Base-by-base conservation (phyloP, 257 asterid genomes). In the Mitragyna speciosa region DNA sequence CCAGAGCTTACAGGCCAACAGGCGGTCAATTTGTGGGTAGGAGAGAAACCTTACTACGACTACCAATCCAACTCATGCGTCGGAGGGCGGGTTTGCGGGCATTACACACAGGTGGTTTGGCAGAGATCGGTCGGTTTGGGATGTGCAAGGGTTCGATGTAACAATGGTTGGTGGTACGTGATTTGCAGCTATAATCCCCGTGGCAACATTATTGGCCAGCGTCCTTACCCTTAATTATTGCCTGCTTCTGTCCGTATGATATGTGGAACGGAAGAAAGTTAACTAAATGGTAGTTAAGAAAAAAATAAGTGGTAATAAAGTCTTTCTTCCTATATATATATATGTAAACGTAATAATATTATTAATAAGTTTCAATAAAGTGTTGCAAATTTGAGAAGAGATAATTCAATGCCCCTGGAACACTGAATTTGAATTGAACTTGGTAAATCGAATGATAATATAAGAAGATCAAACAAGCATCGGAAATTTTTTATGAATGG, bases 11-110 rank as follows among this genome's bases (percentile, higher is more conserved):
- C 87, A 0, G 91, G 84, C 2, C 26, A n/a, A 1, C 76, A 68
- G 0, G 93, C 91, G 0, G 87, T 89, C 51, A 51, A 43, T 6
- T 15, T 81, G 79, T 90, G 92, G 91, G 92, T 85, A 12, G 52
- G 11, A 0, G 91, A 90, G 80, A 82, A 52, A 82, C 22, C 28
- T 1, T 63, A 70, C 59, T 90, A 88, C 15, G 2, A 85, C 22
- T 31, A 77, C 11, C 33, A 17, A 8, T 78, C 87, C 17, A 90
- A 88, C 51, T 20, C 86, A 0, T 87, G 92, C 43, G 41, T 36
- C 41, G 41, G 41, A 36, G 4, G 4, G n/a, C n/a, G n/a, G 41
- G 41, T 36, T 36, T 83, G 83, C 17, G 74, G 78, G 11, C 83
- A 79, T 22, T 83, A 79, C 11, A 83, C 83, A 8, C 84, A 79